Conservation (phyloP, 352 stramenopile genomes). For the Globisporangium echinulatum region DNA sequence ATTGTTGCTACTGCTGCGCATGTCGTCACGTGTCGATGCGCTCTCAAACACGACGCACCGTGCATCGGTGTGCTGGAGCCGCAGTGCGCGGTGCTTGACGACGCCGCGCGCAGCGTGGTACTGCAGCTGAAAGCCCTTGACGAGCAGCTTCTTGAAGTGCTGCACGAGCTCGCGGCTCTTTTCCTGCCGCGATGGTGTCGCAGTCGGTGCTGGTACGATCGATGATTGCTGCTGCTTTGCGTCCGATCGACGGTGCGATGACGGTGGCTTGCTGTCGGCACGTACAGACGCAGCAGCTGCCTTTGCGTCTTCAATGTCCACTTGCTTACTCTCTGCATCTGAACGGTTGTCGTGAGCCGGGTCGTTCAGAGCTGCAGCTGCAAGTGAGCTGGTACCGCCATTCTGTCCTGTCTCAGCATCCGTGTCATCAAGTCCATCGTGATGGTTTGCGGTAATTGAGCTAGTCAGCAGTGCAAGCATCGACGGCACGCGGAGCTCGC, state of each 20-base stretch:
- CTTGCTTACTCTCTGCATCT: not conserved
- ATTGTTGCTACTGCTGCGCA: constrained; percentile 10
- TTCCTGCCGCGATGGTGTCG: constrained; percentile 18
- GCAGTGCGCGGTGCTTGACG: constrained; percentile 39
- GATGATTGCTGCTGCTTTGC: not conserved
- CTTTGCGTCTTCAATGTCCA: not conserved
- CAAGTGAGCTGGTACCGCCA: no score
- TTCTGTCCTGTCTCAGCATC: no score
- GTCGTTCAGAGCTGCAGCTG: no score
- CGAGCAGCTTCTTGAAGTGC: constrained; percentile 69
- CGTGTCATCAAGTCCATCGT: no score
- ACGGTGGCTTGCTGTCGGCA: no score
- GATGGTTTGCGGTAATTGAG: not conserved
- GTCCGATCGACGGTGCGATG: no score
- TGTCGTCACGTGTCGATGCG: constrained; percentile 5
- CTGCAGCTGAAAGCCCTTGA: constrained; percentile 57
- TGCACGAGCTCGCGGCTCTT: constrained; percentile 57
- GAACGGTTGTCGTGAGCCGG: not conserved
- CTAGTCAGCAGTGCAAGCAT: constrained; percentile 19
- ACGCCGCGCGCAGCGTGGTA: constrained; percentile 44
- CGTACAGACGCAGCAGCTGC: not conserved
- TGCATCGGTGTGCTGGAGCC: constrained; percentile 28
- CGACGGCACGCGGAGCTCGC: constrained; percentile 12
- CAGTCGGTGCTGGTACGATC: not conserved
- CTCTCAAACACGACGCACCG: constrained; percentile 57